Base-by-base conservation (phyloP, 2,329 filamentous ascomycete species). In the Paramyrothecium sp. region DNA sequence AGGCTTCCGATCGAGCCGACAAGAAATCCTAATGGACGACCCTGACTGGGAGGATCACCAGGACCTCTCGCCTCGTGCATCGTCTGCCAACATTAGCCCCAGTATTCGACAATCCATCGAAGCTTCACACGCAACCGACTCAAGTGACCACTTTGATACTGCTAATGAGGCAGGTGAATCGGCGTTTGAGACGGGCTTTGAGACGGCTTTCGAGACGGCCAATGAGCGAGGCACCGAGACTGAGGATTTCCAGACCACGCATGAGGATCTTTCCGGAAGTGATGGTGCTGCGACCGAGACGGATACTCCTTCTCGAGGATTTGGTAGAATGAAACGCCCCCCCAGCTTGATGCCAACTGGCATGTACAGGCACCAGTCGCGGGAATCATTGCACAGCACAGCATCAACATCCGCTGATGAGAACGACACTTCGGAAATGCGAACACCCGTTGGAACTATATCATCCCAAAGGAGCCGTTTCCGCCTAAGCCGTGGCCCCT, bases 191-290 rank as follows among this genome's bases (percentile, higher is more conserved):
- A 88, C 85, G 1, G 85, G 85, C 22, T 91, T 96, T 67, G 94
- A 97, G 73, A 86, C 87, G 26, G 84, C 80, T 13, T 97, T 92
- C 0, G 93, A 96, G 75, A 96, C 85, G 2, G 85, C 85, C 22
- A 91, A 96, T 66, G 94, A 97, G 73, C 86, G 87, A 26, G 84
- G 80, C 13, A 97, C 92, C 0, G 93, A 96, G 75, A 96, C 92
- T 12, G 94, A 98, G 64, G 92, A 92, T 61, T 98, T 98, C 84
- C 90, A 96, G 71, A 97, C 94, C 3, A 92, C 91, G n/a, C 85
- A 87, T 17, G 95, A 98, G 65, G 90, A 91, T 21, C 75, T 87
- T 54, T 83, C 82, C 17, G 92, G 88, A 67, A 89, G 86, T 56
- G 91, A 92, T 60, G 89, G 92, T 63, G 81, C 92, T 1, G 94